Conservation (phyloP, 2,329 filamentous ascomycete species). For the Penicillium sp. region DNA sequence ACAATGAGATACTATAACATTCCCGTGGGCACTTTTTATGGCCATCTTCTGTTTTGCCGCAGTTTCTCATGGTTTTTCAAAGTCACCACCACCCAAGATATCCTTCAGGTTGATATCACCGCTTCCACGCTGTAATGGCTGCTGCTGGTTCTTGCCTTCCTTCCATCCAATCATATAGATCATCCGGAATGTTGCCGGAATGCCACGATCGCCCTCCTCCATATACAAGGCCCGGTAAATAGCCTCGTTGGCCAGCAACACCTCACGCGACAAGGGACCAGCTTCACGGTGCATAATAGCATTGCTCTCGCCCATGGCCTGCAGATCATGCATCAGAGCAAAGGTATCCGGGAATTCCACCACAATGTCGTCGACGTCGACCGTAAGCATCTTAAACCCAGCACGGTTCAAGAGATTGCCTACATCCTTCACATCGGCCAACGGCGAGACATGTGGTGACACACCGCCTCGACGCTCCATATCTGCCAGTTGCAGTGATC, state of each 20-base stretch:
- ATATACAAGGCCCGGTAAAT: slow-evolving; percentile 87
- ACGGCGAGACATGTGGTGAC: slow-evolving; percentile 79
- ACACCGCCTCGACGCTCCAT: slow-evolving; percentile 87
- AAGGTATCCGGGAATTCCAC: slow-evolving; percentile 90
- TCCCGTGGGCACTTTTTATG: slow-evolving; percentile 11
- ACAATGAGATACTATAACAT: slow-evolving; percentile 25
- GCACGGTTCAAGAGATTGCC: slow-evolving; percentile 80
- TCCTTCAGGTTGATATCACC: slow-evolving; percentile 87
- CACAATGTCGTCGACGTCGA: slow-evolving; percentile 95
- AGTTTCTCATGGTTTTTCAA: slow-evolving; percentile 23
- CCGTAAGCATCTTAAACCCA: slow-evolving; percentile 91
- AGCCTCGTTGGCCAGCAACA: slow-evolving; percentile 77
- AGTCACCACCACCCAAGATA: slow-evolving; percentile 53
- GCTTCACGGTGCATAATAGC: slow-evolving; percentile 80
- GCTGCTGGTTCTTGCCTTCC: slow-evolving; percentile 68
- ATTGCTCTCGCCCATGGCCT: slow-evolving; percentile 94
- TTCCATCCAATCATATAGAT: slow-evolving; percentile 99
- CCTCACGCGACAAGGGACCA: slow-evolving; percentile 71
- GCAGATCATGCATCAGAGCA: slow-evolving; percentile 85
- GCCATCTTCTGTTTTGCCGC: slow-evolving; percentile 1
- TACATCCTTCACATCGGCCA: slow-evolving; percentile 87
- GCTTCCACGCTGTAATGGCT: slow-evolving; percentile 76
- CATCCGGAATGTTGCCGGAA: slow-evolving; percentile 88
- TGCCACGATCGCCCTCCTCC: slow-evolving; percentile 58
- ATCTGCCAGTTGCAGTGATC: slow-evolving; percentile 87